Base-by-base conservation (phyloP, 1,284 basidiomycete species). In the Schizophyllum commune region DNA sequence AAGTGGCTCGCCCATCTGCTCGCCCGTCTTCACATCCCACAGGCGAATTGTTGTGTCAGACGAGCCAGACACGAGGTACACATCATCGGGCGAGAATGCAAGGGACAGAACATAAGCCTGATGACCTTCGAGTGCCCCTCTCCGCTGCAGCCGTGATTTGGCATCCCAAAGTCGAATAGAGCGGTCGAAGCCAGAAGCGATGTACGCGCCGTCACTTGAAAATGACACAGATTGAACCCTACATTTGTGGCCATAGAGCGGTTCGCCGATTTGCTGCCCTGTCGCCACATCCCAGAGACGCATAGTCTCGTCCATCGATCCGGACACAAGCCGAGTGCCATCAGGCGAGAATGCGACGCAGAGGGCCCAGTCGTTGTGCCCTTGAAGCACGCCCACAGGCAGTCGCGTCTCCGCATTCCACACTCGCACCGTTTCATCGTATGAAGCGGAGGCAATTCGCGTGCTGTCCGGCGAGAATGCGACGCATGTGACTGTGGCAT, bases 391-490 rank as follows among this genome's bases (percentile, higher is more conserved):
- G 7, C 32, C 56, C 17, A 4, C 17, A 39, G 21, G 27, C 55
- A 11, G 15, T 27, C 8, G 13, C 8, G 39, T 47, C 39, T 51
- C 20, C n/a, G 55, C 61, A 61, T 60, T 32, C 55, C 58, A 57
- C 5, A 64, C 27, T 13, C 55, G 21, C 2, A 58, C 19, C 5
- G 58, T 59, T 21, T 9, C 52, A 17, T 63, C 62, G 7, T 39
- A 4, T 3, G 52, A 60, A 4, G 56, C 55, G 20, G 60, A 62
- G 17, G 51, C 61, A 47, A 64, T 60, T 17, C 22, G 17, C 52
- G 11, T 60, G 5, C 56, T 59, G 54, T 64, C 63, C 19, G 61
- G 63, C 27, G 63, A 64, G 51, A 61, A 64, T 22, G 63, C 61
- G 53, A 64, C 59, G n/a, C 58, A 62, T 6, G 1, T 62, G 57